A percentile compares a stretch with the other conserved stretches of the same genome.
Evolutionary conservation across 225 moss, liverwort and hornwort genomes (phyloP).

Genomic region (Sphagnum tenellum): DNA sequence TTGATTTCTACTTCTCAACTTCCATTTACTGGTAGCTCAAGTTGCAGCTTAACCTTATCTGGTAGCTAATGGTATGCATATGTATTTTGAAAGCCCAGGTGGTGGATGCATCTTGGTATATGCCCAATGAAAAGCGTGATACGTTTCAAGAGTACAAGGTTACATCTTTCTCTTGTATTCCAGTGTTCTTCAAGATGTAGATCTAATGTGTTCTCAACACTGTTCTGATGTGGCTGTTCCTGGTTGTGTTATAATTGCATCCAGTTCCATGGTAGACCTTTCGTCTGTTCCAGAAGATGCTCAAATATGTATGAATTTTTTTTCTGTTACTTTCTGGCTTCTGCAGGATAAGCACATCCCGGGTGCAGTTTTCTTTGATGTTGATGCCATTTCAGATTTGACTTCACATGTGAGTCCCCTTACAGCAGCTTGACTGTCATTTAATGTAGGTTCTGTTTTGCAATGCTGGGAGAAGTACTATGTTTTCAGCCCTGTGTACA

Average conservation of each 20-base stretch:
- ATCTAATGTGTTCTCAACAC: neutral
- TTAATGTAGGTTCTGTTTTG: too few relatives aligned
- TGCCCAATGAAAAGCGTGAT: slow-evolving; percentile 87
- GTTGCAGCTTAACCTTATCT: too few relatives aligned
- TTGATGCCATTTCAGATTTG: slow-evolving; percentile 41
- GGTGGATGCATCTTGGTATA: slow-evolving; percentile 96
- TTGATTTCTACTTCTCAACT: too few relatives aligned
- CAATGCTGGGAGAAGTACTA: too few relatives aligned
- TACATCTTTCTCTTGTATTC: neutral
- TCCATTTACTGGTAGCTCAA: too few relatives aligned
- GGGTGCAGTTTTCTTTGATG: slow-evolving; percentile 46
- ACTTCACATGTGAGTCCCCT: slow-evolving; percentile 41
- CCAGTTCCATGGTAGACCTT: neutral
- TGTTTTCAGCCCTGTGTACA: too few relatives aligned
- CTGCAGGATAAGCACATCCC: slow-evolving; percentile 46
- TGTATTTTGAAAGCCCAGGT: slow-evolving; percentile 33
- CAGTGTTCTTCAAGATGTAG: too few relatives aligned
- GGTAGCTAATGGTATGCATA: too few relatives aligned
- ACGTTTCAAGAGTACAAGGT: slow-evolving; percentile 80
- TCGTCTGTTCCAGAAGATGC: neutral
- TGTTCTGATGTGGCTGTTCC: slow-evolving; percentile 1
- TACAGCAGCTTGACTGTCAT: neutral
- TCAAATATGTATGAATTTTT: neutral
- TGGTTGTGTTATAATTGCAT: neutral
- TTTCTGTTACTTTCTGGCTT: neutral